phyloP scores from a whole-genome alignment of 306 rosid species.

The Cucumis cinereus region DNA sequence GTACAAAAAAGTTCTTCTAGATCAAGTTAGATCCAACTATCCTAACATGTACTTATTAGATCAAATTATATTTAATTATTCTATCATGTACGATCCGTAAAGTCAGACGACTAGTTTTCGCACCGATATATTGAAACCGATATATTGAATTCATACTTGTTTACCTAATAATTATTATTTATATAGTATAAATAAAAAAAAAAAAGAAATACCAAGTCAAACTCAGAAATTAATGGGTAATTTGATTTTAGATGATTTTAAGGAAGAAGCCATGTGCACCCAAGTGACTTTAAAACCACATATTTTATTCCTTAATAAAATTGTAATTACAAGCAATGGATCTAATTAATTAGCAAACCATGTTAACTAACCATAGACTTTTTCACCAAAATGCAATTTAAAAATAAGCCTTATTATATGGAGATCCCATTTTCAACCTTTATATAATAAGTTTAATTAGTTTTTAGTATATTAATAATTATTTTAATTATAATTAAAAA shows the following conservation, averaged over 20 bases:
- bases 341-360: constrained; percentile 1
- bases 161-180: neutral
- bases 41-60: neutral
- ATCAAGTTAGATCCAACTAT: neutral
- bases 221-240: neutral
- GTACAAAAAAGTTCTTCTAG: neutral
- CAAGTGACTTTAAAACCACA: neutral
- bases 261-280: neutral
- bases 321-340: neutral
- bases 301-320: neutral
- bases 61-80: neutral
- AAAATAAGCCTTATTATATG: neutral
- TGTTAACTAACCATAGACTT: constrained; percentile 10
- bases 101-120: neutral
- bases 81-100: neutral
- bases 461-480: too few relatives aligned
- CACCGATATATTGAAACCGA: too few relatives aligned
- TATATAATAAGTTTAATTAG: neutral
- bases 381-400: neutral
- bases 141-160: neutral
- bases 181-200: neutral
- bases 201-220: neutral
- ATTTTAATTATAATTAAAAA: neutral
- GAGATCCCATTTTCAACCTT: neutral
- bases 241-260: neutral